Percentiles rank a stretch among this genome's conserved stretches.
These are phyloP conservation scores for Fistulifera pelliculosa DNA, from an alignment of 108 stramenopile species.

Conservation along the genomic window DNA sequence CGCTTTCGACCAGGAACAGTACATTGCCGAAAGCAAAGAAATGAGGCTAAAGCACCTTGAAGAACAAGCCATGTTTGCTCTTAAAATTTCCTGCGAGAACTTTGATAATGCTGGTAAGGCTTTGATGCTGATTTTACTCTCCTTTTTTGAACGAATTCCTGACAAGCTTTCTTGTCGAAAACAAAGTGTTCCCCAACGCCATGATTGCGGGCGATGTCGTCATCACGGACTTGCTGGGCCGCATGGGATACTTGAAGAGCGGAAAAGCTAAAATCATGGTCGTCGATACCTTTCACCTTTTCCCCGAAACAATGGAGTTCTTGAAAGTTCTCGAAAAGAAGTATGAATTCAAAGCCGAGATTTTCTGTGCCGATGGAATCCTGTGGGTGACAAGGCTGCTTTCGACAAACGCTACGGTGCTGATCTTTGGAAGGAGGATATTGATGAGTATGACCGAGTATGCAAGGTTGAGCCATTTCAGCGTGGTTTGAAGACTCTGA, in stretches of 20 bases:
- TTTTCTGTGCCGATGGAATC: slow-evolving; percentile 84
- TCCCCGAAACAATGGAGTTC: slow-evolving; percentile 92
- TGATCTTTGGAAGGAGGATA: slow-evolving; percentile 95
- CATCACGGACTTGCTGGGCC: slow-evolving; percentile 79
- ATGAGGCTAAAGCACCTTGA: slow-evolving; percentile 86
- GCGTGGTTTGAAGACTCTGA: slow-evolving; percentile 88
- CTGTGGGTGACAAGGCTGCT: slow-evolving; percentile 81
- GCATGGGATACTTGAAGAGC: slow-evolving; percentile 74
- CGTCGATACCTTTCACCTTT: slow-evolving; percentile 95
- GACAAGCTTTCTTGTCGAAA: not conserved
- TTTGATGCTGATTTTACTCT: not conserved
- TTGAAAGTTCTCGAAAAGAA: slow-evolving; percentile 68
- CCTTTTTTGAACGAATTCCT: not conserved
- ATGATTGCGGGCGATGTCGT: slow-evolving; percentile 87
- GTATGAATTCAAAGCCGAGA: slow-evolving; percentile 94
- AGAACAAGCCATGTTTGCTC: slow-evolving; percentile 85
- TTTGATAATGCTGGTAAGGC: slow-evolving; percentile 30
- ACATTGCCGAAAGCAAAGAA: slow-evolving; percentile 76
- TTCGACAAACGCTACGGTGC: slow-evolving; percentile 87
- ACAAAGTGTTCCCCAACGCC: slow-evolving; percentile 89
- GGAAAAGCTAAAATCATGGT: slow-evolving; percentile 79
- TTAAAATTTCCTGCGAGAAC: slow-evolving; percentile 83
- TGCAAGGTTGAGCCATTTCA: slow-evolving; percentile 99
- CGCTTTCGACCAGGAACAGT: slow-evolving; percentile 76
- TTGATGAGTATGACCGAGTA: slow-evolving; percentile 90